Percentiles rank a stretch among this genome's conserved stretches.
phyloP scores from a whole-genome alignment of 495 filamentous ascomycete species.

The Alectoria sarmentosa region DNA sequence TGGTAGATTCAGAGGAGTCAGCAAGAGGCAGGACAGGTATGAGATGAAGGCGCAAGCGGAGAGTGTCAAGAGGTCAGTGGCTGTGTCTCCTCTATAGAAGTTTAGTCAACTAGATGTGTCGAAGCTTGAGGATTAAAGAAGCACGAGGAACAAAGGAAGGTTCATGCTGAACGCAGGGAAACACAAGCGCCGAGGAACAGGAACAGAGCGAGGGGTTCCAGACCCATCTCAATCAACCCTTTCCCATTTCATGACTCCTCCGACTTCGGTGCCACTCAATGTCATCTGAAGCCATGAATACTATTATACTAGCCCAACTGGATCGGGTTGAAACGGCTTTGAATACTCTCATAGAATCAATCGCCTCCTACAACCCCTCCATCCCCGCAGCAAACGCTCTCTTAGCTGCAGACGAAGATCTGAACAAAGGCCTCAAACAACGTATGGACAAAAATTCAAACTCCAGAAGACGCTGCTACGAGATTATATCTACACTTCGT shows the following conservation, averaged over 20 bases:
- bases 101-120: background rate
- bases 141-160: background rate
- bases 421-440: conserved; percentile 51
- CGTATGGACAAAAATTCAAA: background rate
- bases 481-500: background rate
- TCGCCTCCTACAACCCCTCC: conserved; percentile 71
- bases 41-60: background rate
- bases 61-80: background rate
- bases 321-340: conserved; percentile 63
- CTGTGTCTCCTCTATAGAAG: background rate
- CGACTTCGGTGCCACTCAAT: background rate
- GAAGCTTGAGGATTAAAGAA: background rate
- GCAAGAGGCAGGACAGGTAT: background rate
- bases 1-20: background rate
- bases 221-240: conserved; percentile 5
- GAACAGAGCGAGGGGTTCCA: conserved; percentile 2
- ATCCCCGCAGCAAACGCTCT: conserved; percentile 55
- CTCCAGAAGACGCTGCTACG: background rate
- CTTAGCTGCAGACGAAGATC: conserved; percentile 57
- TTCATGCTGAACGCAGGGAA: conserved; percentile 6
- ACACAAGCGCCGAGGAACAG: conserved; percentile 5
- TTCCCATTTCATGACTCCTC: background rate
- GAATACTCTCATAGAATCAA: conserved; percentile 60
- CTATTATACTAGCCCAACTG: conserved; percentile 51
- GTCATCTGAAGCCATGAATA: conserved; percentile 43